Base-by-base conservation (phyloP, 768 basidiomycete species). In the Russula compacta region DNA sequence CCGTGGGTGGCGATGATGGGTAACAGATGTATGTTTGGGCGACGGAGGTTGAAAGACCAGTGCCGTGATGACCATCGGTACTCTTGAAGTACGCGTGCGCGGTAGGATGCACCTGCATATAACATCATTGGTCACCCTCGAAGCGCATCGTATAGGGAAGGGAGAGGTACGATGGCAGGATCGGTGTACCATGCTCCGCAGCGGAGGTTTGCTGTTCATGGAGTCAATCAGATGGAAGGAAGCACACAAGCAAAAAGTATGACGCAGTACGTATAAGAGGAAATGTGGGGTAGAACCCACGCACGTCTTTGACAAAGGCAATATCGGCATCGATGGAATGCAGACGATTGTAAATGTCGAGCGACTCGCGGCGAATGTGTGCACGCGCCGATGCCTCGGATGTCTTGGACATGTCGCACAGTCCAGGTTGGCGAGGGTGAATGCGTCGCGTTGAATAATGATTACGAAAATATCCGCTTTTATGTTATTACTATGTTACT, bases 161-260 rank as follows among this genome's bases (percentile, higher is more conserved):
- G 38, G 14, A 53, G 39, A 67, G 79, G 68, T 69, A 84, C 85
- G 58, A 85, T 79, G 7, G 67, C 60, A 19, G 92, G 89, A 67
- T 92, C 79, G 6, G 86, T 83, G 71, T 97, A 98, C 95, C 95
- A 98, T 7, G 87, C 87, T 4, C 95, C 95, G 68, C 94, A 97
- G 24, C 95, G 83, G 68, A 94, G 80, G 71, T 98, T 98, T 3
- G 95, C 92, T 89, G 69, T 39, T 58, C 32, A 7, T 56, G 21
- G 12, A 44, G 44, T 7, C 35, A 29, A 55, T 42, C 52, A n/a
- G 56, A 39, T 50, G 32, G 39, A 38, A 24, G 19, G 29, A 58
- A 32, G 15, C 2, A 61, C 17, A 10, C 38, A 29, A 10, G 14
- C 10, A 0, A 44, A 48, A 19, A 36, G 47, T 21, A 69, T 68